These are phyloP conservation scores for Gymnopilus dilepis DNA, from an alignment of 768 basidiomycete genomes.

Conservation along the genomic window DNA sequence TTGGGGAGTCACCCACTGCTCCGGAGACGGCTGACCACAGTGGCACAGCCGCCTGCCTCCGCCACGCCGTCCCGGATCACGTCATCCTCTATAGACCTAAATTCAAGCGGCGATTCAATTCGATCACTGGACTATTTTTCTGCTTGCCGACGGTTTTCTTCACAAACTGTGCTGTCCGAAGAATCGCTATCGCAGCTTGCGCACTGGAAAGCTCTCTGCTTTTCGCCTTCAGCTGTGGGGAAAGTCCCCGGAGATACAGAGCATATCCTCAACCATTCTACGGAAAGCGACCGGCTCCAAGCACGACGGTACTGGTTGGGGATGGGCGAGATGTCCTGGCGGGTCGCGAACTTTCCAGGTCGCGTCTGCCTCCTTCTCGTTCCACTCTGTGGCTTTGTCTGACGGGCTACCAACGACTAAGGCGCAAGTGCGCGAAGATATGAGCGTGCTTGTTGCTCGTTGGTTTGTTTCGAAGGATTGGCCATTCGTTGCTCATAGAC, in stretches of 20 bases:
- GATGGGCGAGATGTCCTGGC: conserved; percentile 54
- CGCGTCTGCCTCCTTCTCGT: conserved; percentile 48
- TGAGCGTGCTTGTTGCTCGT: conserved; percentile 64
- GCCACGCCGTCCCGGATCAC: conserved; percentile 18
- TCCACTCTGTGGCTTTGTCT: conserved; percentile 61
- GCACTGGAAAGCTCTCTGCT: conserved; percentile 59
- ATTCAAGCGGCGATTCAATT: conserved; percentile 29
- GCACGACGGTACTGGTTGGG: conserved; percentile 64
- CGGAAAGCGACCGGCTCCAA: conserved; percentile 81
- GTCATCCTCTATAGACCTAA: conserved; percentile 1
- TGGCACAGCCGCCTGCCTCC: conserved; percentile 1
- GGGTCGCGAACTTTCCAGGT: conserved; percentile 22
- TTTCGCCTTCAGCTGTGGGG: conserved; percentile 75
- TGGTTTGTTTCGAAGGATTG: conserved; percentile 38
- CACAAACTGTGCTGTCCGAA: conserved; percentile 59
- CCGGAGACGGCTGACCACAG: conserved; percentile 17
- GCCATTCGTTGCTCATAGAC: conserved; percentile 80
- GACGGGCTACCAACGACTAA: conserved; percentile 40
- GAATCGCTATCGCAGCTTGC: conserved; percentile 88
- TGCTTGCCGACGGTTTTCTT: conserved; percentile 20
- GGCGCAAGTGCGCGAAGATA: conserved; percentile 74
- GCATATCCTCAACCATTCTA: conserved; percentile 55
- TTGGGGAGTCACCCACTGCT: conserved; percentile 17
- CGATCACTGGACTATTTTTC: conserved; percentile 27
- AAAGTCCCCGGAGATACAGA: conserved; percentile 95